phyloP scores from a whole-genome alignment of 116 monocot species.

The Posidonia oceanica region DNA sequence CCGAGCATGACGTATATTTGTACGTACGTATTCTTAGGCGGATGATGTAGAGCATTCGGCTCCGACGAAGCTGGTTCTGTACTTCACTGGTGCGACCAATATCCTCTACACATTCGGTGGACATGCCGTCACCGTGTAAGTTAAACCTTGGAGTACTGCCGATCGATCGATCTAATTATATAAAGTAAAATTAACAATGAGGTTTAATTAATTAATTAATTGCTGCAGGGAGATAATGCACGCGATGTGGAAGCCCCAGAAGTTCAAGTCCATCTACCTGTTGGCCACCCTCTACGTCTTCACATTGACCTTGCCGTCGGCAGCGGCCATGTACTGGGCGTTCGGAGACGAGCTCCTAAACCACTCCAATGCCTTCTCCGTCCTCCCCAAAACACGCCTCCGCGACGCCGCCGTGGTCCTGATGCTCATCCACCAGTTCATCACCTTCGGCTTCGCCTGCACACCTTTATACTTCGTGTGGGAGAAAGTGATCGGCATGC shows the following conservation, averaged over 20 bases:
- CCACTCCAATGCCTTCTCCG: slow-evolving; percentile 54
- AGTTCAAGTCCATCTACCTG: slow-evolving; percentile 79
- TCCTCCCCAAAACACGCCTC: slow-evolving; percentile 33
- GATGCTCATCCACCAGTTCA: slow-evolving; percentile 90
- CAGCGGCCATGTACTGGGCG: slow-evolving; percentile 73
- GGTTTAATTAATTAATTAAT: neutral
- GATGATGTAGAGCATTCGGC: slow-evolving; percentile 19
- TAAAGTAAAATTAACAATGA: too few relatives aligned
- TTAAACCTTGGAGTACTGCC: neutral
- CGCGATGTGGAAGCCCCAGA: slow-evolving; percentile 87
- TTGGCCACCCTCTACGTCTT: slow-evolving; percentile 73
- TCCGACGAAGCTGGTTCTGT: slow-evolving; percentile 32
- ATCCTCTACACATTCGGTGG: slow-evolving; percentile 51
- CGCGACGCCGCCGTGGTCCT: slow-evolving; percentile 57
- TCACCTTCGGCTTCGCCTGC: slow-evolving; percentile 88
- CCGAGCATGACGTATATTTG: too few relatives aligned
- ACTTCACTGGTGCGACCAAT: slow-evolving; percentile 47
- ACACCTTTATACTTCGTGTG: slow-evolving; percentile 83
- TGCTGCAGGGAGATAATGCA: slow-evolving; percentile 80
- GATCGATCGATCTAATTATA: too few relatives aligned
- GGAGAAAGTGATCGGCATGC: slow-evolving; percentile 79
- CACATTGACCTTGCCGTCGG: slow-evolving; percentile 79
- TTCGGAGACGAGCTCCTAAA: slow-evolving; percentile 58
- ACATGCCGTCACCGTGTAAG: slow-evolving; percentile 39
- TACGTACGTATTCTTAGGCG: slow-evolving; percentile 4